Conservation (phyloP, 1,284 basidiomycete species). For the Salmacisia buchloeana region DNA sequence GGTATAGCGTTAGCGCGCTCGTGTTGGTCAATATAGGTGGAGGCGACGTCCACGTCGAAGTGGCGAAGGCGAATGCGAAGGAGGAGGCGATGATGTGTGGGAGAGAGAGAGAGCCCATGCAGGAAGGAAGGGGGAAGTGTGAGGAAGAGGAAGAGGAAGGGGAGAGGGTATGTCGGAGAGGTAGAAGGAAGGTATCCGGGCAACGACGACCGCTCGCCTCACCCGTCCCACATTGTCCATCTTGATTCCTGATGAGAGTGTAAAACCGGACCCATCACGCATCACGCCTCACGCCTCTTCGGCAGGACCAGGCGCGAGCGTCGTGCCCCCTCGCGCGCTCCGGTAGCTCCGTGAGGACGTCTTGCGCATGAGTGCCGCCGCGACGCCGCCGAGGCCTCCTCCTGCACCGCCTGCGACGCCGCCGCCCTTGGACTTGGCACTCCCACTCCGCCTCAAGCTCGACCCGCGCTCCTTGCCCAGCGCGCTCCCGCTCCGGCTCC, state of each 20-base stretch:
- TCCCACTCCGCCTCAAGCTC: neutral
- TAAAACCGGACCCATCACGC: no score
- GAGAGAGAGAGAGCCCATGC: neutral
- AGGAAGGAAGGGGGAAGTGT: neutral
- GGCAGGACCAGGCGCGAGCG: no score
- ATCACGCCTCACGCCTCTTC: no score
- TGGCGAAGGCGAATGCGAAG: no score
- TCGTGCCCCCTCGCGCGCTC: neutral
- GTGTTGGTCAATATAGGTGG: no score
- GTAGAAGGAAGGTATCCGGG: neutral
- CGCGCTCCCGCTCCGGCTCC: neutral
- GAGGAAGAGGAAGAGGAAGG: neutral
- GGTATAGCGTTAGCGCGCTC: no score
- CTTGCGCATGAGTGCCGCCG: constrained; percentile 1
- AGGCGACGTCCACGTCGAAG: neutral
- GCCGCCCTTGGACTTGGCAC: neutral
- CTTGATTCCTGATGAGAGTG: no score
- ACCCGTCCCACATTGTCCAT: no score
- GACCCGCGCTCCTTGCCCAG: no score
- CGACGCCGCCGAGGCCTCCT: neutral
- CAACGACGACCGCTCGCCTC: no score
- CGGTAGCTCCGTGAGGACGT: neutral
- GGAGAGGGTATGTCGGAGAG: neutral
- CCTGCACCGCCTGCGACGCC: neutral
- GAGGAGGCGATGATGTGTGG: no score